Evolutionary conservation across 2,329 filamentous ascomycete species (phyloP).

Genomic region (Fusarium ramigenum): DNA sequence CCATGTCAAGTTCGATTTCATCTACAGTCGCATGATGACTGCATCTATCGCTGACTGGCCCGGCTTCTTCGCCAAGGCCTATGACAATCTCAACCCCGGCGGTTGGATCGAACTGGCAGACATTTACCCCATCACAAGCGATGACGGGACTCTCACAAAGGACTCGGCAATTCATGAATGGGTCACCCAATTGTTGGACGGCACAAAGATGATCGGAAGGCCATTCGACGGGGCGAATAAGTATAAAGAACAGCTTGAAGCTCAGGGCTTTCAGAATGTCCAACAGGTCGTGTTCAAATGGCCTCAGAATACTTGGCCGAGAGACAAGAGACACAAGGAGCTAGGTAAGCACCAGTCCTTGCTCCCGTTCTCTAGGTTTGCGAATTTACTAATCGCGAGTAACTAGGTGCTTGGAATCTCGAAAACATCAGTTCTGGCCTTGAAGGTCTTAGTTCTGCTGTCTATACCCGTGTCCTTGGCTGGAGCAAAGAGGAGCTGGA

Average conservation of each 20-base stretch:
- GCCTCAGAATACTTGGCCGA: conserved; percentile 60
- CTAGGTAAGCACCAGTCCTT: conserved; percentile 35
- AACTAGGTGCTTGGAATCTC: conserved; percentile 43
- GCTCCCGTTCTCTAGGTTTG: fast-evolving
- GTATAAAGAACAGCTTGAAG: conserved; percentile 49
- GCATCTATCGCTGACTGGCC: conserved; percentile 34
- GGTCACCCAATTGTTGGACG: conserved; percentile 37
- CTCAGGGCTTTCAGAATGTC: conserved; percentile 62
- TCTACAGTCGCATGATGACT: conserved; percentile 41
- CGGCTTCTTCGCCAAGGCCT: conserved; percentile 36
- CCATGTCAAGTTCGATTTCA: conserved; percentile 39
- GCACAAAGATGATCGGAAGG: conserved; percentile 39
- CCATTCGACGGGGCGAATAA: conserved; percentile 35
- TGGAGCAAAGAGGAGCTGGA: conserved; percentile 43
- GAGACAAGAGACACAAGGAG: conserved; percentile 59
- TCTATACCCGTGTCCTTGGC: conserved; percentile 42
- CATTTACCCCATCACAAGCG: conserved; percentile 18
- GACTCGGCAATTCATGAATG: conserved; percentile 36
- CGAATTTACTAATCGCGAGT: fast-evolving
- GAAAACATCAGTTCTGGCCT: conserved; percentile 36
- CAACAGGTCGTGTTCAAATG: conserved; percentile 56
- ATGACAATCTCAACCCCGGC: conserved; percentile 30
- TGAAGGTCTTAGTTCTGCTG: conserved; percentile 43
- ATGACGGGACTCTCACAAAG: conserved; percentile 18
- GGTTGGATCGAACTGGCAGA: conserved; percentile 41